phyloP scores from a whole-genome alignment of 345 rosid species.

The Rubroshorea leprosula region DNA sequence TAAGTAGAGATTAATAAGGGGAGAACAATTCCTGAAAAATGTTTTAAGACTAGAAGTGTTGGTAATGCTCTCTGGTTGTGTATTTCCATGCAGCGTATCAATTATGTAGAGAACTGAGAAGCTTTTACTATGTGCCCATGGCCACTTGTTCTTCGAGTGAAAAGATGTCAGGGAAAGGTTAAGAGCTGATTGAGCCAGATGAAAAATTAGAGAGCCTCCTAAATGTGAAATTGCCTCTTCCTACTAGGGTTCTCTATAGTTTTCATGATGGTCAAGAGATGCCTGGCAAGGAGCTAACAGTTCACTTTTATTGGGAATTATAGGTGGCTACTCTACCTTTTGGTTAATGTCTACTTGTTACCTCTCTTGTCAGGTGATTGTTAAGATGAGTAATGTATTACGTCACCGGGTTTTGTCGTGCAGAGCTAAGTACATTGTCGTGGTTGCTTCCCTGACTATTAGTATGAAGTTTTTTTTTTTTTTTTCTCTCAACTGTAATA shows the following conservation, averaged over 20 bases:
- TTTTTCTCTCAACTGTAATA: slow-evolving; percentile 70
- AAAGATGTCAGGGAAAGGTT: slow-evolving; percentile 68
- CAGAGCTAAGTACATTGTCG: slow-evolving; percentile 33
- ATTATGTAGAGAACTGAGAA: slow-evolving; percentile 64
- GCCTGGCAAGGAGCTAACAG: no score
- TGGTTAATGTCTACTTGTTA: slow-evolving; percentile 64
- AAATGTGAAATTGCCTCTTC: slow-evolving; percentile 66
- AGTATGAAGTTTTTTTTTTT: no score
- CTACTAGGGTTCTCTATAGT: no score
- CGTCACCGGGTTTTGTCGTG: slow-evolving; percentile 20
- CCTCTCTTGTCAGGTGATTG: slow-evolving; percentile 49
- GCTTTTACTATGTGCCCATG: slow-evolving; percentile 76
- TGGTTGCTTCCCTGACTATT: slow-evolving; percentile 48
- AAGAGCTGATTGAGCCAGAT: slow-evolving; percentile 46
- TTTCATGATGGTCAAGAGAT: slow-evolving; percentile 73
- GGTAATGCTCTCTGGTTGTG: neutral
- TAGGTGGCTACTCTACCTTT: slow-evolving; percentile 66
- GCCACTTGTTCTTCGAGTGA: slow-evolving; percentile 63
- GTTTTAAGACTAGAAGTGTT: neutral
- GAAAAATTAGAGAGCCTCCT: slow-evolving; percentile 41
- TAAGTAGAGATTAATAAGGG: neutral
- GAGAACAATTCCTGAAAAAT: no score
- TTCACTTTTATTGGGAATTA: slow-evolving; percentile 54
- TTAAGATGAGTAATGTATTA: slow-evolving; percentile 30
- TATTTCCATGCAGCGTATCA: slow-evolving; percentile 46